Evolutionary conservation across 192 early-diverging fungal genomes (phyloP), one percentile per base, ranked within the genome.

Genomic region (Linnemannia hyalina): DNA sequence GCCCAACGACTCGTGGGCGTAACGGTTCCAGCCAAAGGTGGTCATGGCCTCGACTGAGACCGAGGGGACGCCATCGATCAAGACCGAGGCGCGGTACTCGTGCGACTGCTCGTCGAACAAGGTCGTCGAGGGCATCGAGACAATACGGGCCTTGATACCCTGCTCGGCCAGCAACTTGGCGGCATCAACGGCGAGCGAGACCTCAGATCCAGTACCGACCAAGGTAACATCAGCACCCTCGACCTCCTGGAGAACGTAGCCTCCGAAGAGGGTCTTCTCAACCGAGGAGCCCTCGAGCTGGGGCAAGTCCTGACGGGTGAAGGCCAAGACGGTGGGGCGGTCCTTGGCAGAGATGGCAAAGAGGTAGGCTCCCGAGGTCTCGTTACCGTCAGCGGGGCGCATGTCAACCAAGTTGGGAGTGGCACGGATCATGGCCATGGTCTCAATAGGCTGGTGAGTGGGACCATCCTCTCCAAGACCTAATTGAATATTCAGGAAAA

Each of bases 361-460:
- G 47, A 95, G 77, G 90, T 98, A 99, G 23, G 96, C 92, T 75
- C 96, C 98, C 73, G 97, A 96, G 26, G 94, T 94, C 85, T 98
- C 97, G 86, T 99, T 98, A 78, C 97, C 97, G 87, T 99, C 98
- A 81, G 98, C 98, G 15, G 98, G 98, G 85, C 98, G 95, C 89
- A 98, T 91, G 82, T 93, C 93, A 75, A 96, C 88, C 80, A 95
- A 91, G 92, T 97, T 98, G 82, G 98, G 98, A 74, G 96, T 93
- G 20, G 97, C 97, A 80, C 98, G 96, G 77, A 96, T 89, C 90
- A 94, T 92, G 46, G 97, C 96, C 76, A 98, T 88, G 38, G 98
- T 98, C 90, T 99, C 98, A 75, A 99, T 95, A 38, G 98, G 98
- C 91, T 99, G 98, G 89, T 99, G 98, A 79, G 98, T 99, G 38